Evolutionary conservation across 345 rosid genomes (phyloP), one percentile per base, ranked within the genome.

Genomic region (Acer yangbiense): DNA sequence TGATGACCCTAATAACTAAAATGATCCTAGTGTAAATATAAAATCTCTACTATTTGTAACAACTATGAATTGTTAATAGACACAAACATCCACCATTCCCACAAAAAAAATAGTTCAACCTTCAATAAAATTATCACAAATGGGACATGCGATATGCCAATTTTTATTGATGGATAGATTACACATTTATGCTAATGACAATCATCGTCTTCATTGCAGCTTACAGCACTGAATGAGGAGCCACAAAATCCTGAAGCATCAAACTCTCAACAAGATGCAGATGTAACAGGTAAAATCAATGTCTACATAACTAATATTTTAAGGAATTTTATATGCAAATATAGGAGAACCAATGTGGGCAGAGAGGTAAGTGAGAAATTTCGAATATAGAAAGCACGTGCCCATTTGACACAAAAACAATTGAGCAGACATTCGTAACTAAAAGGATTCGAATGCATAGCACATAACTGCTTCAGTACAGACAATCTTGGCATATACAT

Each of bases 231-330:
- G 74, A 82, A 83, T 55, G 90, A 86, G 73, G 90, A 88, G 68
- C 61, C 72, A 66, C 75, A 57, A 77, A 79, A 81, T 72, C 70
- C 52, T 72, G 86, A 81, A 76, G 81, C 83, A 75, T 64, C 68
- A 75, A 81, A 80, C 65, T 66, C 65, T 71, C 69, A 63, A 27
- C 70, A 43, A 68, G 81, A 88, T 77, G 77, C 86, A 80, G 77
- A 76, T 78, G 76, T 44, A 77, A 82, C 82, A 80, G 94, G 98
- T 95, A 87, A 84, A 76, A 46, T 72, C 32, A 71, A 12, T 46
- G n/a, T 52, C 39, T 58, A 21, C 58, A n/a, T 48, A 44, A 46
- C 43, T 52, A 55, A 43, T 57, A 46, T 13, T 46, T 25, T 16
- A 18, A 68, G 60, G 23, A 64, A 68, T 23, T 35, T 5, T 23